phyloP scores from a whole-genome alignment of 2,329 filamentous ascomycete genomes.

The Sporothrix humicola region DNA sequence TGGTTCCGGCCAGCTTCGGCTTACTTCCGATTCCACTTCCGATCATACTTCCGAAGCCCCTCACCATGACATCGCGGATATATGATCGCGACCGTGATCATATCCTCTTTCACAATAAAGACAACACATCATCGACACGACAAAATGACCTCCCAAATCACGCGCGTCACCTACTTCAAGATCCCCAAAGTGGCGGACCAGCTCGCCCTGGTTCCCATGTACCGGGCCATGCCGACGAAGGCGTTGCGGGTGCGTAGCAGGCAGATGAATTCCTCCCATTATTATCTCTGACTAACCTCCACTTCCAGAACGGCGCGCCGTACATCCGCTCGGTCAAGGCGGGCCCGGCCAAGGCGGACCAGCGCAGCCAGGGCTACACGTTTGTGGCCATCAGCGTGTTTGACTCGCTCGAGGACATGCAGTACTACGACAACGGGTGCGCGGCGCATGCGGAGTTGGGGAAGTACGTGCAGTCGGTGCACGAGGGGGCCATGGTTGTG shows the following conservation, averaged over 20 bases:
- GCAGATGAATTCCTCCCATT: neutral
- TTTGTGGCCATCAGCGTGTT: conserved; percentile 68
- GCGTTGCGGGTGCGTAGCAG: conserved; percentile 50
- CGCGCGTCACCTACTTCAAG: conserved; percentile 61
- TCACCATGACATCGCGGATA: too few species aligned
- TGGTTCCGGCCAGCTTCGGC: too few species aligned
- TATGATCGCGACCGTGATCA: too few species aligned
- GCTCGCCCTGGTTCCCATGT: conserved; percentile 53
- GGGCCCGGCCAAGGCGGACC: conserved; percentile 55
- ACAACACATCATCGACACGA: neutral
- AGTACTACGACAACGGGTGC: conserved; percentile 68
- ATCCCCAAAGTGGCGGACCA: conserved; percentile 53
- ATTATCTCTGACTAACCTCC: neutral
- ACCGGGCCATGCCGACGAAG: conserved; percentile 49
- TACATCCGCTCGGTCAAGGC: conserved; percentile 68
- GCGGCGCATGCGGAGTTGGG: conserved; percentile 53
- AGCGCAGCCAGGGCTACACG: conserved; percentile 69
- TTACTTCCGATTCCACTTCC: too few species aligned
- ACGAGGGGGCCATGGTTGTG: conserved; percentile 41
- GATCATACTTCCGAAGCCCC: too few species aligned
- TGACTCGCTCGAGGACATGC: conserved; percentile 68
- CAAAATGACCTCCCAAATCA: conserved; percentile 11
- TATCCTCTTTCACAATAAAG: neutral
- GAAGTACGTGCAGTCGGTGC: conserved; percentile 44
- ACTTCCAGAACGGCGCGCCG: conserved; percentile 68